Percentiles rank a stretch among this genome's conserved stretches.
Evolutionary conservation across 2,329 filamentous ascomycete species (phyloP).

Genomic region (Sporothrix brunneoviolacea): DNA sequence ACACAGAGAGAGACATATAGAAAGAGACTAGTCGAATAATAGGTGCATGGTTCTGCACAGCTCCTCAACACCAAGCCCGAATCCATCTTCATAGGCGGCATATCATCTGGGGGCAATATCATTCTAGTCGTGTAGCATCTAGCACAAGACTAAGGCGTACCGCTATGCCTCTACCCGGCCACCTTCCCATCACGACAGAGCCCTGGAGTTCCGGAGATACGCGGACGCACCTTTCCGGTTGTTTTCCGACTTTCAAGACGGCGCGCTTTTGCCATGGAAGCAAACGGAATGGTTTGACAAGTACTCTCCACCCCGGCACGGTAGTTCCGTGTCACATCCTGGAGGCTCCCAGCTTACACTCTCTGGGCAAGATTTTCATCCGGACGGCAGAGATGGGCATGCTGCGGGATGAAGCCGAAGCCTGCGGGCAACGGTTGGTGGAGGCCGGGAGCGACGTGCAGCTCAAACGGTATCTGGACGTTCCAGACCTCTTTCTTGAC

Average conservation of each 20-base stretch:
- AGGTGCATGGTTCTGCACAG: no score
- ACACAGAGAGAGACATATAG: not conserved
- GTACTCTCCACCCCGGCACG: not conserved
- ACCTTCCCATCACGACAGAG: not conserved
- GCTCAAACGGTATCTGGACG: not conserved
- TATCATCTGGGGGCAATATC: not conserved
- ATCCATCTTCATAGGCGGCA: not conserved
- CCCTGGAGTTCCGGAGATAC: not conserved
- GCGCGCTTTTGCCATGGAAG: not conserved
- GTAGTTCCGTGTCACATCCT: not conserved
- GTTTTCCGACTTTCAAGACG: not conserved
- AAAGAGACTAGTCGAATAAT: no score
- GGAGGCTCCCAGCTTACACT: not conserved
- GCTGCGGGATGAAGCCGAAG: not conserved
- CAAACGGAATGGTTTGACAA: not conserved
- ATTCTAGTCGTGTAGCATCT: not conserved
- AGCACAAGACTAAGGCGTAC: not conserved
- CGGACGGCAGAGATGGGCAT: not conserved
- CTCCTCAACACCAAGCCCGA: not conserved
- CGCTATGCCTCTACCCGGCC: not conserved
- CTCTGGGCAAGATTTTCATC: not conserved
- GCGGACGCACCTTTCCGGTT: not conserved
- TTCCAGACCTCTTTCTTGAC: not conserved
- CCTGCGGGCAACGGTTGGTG: not conserved
- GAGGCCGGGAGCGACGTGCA: not conserved